phyloP scores from a whole-genome alignment of 345 rosid genomes.

The Populus tremula region DNA sequence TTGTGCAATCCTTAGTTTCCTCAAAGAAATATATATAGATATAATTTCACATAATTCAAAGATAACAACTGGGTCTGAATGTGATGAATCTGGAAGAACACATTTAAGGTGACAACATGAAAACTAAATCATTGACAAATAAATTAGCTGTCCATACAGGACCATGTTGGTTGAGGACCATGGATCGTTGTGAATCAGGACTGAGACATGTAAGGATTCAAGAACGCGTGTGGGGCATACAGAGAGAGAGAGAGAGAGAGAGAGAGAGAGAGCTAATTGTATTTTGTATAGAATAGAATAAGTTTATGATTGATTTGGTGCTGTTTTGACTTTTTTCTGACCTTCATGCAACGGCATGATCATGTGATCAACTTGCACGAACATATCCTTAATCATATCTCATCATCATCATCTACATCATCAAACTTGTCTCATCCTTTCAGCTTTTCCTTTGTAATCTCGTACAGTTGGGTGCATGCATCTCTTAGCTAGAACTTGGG shows the following conservation, averaged over 20 bases:
- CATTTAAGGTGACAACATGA: no score
- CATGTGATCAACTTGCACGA: conserved; percentile 2
- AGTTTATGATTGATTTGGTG: no score
- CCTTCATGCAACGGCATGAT: not conserved
- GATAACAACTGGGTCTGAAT: not conserved
- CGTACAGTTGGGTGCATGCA: not conserved
- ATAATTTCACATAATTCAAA: not conserved
- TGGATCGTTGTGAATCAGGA: not conserved
- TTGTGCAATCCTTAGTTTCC: not conserved
- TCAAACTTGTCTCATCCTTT: not conserved
- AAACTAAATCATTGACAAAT: not conserved
- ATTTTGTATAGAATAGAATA: no score
- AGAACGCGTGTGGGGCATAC: not conserved
- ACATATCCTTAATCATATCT: not conserved
- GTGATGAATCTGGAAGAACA: no score
- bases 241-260: no score
- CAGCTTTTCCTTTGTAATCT: not conserved
- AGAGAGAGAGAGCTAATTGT: no score
- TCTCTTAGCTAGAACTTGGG: not conserved
- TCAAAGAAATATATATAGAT: not conserved
- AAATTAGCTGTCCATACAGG: not conserved
- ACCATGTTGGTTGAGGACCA: conserved; percentile 4
- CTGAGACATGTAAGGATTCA: not conserved
- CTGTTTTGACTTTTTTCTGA: no score
- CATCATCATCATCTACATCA: not conserved